Base-by-base conservation (phyloP, 208 protist species). In the Kentomonas sorsogonicus region DNA sequence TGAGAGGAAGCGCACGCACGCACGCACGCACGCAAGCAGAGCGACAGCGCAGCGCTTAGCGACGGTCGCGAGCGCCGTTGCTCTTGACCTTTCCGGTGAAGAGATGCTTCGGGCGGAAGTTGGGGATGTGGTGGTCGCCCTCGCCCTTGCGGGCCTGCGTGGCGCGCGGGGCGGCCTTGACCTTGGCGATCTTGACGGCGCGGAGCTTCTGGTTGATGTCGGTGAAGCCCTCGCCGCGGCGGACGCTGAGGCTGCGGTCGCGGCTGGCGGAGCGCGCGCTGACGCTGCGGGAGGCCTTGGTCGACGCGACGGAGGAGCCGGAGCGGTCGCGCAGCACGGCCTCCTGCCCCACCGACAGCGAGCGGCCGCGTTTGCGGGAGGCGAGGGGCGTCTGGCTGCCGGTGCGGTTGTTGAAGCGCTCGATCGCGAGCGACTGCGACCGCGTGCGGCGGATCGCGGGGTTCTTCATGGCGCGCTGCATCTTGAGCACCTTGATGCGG, bases 41-140 rank as follows among this genome's bases (percentile, higher is more conserved):
- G 23, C 25, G 46, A 52, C 5, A 26, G 22, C 20, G 16, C 46
- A 22, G 25, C 15, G 18, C 50, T 90, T 86, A 94, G 46, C 89
- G 82, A 25, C 83, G 77, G 60, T 92, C 81, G n/a, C 89, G 82
- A 20, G 69, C 72, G 29, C 89, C 85, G 57, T 93, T 95, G 60
- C 65, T 79, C 74, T 95, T 96, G 53, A 96, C 92, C 89, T 99
- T 99, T 61, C 98, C 98, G 26, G 96, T 88, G 68, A 98, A 98
- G 47, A 99, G 72, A 79, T 99, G 97, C 77, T 98, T 99, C 15
- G 98, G 98, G 72, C 86, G 98, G 18, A 95, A 51, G 80, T 94
- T 90, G 50, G 72, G 79, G 30, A 99, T 72, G 71, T 86, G 74
- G 55, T 95, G 85, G 69, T 99, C 98, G 53, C 88, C 87, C 72